Evolutionary conservation across 2,329 filamentous ascomycete species (phyloP).

Genomic region (Zymoseptoria pseudotritici): DNA sequence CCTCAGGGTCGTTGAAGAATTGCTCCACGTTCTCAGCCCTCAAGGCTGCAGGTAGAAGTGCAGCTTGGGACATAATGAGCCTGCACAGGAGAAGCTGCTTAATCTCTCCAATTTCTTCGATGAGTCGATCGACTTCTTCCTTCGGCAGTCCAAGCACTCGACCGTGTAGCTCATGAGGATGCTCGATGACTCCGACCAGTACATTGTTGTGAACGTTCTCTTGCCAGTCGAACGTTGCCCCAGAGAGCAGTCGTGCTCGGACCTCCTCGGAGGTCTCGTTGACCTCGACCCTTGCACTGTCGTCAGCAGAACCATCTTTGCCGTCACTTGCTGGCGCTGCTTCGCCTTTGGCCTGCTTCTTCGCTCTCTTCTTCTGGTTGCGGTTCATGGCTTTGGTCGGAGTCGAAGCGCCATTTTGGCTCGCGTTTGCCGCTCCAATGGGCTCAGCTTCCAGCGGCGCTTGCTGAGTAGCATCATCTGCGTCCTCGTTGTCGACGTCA

Average conservation of each 20-base stretch:
- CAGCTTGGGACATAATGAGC: slow-evolving; percentile 40
- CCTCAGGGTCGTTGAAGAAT: slow-evolving; percentile 37
- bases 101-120: slow-evolving; percentile 43
- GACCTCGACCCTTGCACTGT: slow-evolving; percentile 29
- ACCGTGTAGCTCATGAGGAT: not conserved
- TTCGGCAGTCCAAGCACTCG: slow-evolving; percentile 34
- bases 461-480: not conserved
- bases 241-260: slow-evolving; percentile 34
- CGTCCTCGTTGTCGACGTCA: slow-evolving; percentile 72
- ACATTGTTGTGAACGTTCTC: slow-evolving; percentile 4
- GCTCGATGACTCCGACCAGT: not conserved
- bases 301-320: slow-evolving; percentile 17
- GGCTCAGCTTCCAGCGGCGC: not conserved
- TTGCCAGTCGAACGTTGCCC: slow-evolving; percentile 31
- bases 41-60: slow-evolving; percentile 40
- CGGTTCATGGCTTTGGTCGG: not conserved
- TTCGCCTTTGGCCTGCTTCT: slow-evolving; percentile 16
- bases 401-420: not conserved
- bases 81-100: slow-evolving; percentile 45
- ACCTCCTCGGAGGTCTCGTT: slow-evolving; percentile 40
- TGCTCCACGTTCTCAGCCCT: slow-evolving; percentile 39
- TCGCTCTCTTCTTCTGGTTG: slow-evolving; percentile 11
- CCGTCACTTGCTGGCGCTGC: slow-evolving; percentile 13
- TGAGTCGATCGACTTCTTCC: slow-evolving; percentile 37
- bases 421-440: not conserved